Evolutionary conservation across 768 basidiomycete species (phyloP).

Genomic region (Kwoniella sp.): DNA sequence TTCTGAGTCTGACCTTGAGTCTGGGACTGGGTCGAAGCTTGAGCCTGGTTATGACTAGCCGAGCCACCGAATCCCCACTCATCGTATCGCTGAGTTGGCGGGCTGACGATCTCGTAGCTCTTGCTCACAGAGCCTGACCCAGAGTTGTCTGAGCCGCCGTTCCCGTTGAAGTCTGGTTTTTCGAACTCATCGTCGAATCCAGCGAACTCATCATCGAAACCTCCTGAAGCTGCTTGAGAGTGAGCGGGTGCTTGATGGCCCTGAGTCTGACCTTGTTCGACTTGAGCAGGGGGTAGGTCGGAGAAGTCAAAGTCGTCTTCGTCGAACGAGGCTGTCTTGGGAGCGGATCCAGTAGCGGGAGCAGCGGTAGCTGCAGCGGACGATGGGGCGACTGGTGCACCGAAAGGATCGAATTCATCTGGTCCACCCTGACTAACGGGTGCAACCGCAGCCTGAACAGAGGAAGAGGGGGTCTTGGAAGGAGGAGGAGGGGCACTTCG

Average conservation of each 20-base stretch:
- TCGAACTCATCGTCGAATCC: conserved; percentile 57
- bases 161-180: conserved; percentile 26
- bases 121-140: conserved; percentile 21
- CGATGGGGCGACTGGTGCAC: conserved; percentile 31
- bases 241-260: background rate
- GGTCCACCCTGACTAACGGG: background rate
- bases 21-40: background rate
- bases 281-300: conserved; percentile 47
- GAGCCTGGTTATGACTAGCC: background rate
- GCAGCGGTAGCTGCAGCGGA: conserved; percentile 14
- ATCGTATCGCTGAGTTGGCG: conserved; percentile 26
- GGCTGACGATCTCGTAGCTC: conserved; percentile 54
- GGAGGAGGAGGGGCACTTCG: conserved; percentile 47
- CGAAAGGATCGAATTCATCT: conserved; percentile 45
- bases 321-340: conserved; percentile 41
- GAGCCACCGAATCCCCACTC: conserved; percentile 38
- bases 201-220: conserved; percentile 56
- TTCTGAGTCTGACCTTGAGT: conserved; percentile 6
- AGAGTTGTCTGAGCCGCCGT: conserved; percentile 24
- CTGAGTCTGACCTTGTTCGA: conserved; percentile 26
- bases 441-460: background rate
- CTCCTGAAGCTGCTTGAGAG: background rate
- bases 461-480: conserved; percentile 17
- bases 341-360: background rate
- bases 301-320: conserved; percentile 54